These are phyloP conservation scores for Ascochyta koolunga DNA, from an alignment of 2,329 filamentous ascomycete genomes.

Conservation along the genomic window DNA sequence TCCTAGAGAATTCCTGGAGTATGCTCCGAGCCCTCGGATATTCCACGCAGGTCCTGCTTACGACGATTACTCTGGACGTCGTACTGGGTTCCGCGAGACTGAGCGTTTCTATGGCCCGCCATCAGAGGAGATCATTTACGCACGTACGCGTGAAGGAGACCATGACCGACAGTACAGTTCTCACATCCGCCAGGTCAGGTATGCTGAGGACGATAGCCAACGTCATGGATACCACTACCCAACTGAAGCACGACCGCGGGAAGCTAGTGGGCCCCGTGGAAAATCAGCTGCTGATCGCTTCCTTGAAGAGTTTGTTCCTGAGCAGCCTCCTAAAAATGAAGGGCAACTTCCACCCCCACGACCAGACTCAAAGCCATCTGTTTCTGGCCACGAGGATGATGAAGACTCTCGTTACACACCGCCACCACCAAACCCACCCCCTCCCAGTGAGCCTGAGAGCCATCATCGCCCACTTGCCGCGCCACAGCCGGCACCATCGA, in stretches of 20 bases:
- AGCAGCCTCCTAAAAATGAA: constrained; percentile 24
- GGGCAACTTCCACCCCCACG: constrained; percentile 18
- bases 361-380: constrained; percentile 23
- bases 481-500: constrained; percentile 35
- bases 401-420: constrained; percentile 41
- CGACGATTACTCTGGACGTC: constrained; percentile 39
- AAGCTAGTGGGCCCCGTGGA: constrained; percentile 29
- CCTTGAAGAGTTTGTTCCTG: constrained; percentile 40
- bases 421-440: constrained; percentile 26
- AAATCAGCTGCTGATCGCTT: constrained; percentile 45
- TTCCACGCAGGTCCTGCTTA: constrained; percentile 35
- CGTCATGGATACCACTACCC: constrained; percentile 32
- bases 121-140: constrained; percentile 34
- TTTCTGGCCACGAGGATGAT: constrained; percentile 29
- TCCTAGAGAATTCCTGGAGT: constrained; percentile 38
- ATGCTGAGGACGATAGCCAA: constrained; percentile 33
- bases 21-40: constrained; percentile 37
- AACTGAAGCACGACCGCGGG: constrained; percentile 28
- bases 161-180: constrained; percentile 36
- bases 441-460: constrained; percentile 23
- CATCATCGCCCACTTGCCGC: constrained; percentile 23
- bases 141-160: constrained; percentile 36
- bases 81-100: constrained; percentile 41
- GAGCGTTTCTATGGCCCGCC: constrained; percentile 38
- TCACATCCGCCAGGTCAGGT: constrained; percentile 36